Evolutionary conservation across 2,329 filamentous ascomycete species (phyloP).

Genomic region (Fusarium sp.): DNA sequence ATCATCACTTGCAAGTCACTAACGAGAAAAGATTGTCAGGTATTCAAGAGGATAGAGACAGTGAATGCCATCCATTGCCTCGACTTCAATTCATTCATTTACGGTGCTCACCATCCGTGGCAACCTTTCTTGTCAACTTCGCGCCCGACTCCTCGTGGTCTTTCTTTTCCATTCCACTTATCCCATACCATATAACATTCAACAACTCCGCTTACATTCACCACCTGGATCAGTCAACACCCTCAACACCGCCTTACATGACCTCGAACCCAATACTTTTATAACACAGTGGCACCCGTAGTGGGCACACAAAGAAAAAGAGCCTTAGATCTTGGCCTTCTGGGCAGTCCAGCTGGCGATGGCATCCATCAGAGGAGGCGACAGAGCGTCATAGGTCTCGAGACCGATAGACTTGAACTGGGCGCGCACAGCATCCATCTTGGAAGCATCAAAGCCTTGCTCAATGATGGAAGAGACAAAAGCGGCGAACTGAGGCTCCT

Average conservation of each 20-base stretch:
- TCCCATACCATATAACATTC: constrained; percentile 5
- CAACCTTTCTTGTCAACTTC: constrained; percentile 8
- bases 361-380: constrained; percentile 71
- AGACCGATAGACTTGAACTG: constrained; percentile 66
- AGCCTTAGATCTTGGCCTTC: constrained; percentile 47
- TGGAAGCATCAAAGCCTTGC: constrained; percentile 68
- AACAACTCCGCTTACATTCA: constrained; percentile 2
- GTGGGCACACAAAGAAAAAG: neutral
- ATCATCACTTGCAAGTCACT: neutral
- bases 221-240: neutral
- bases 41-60: neutral
- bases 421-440: constrained; percentile 64
- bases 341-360: constrained; percentile 66
- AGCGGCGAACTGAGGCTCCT: constrained; percentile 76
- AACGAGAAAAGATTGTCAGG: neutral
- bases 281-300: neutral
- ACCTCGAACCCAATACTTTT: constrained; percentile 23
- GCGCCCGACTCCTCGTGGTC: constrained; percentile 18
- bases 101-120: constrained; percentile 2
- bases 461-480: constrained; percentile 77
- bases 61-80: neutral
- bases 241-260: constrained; percentile 3
- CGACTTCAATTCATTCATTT: constrained; percentile 3
- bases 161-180: neutral
- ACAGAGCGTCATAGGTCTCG: constrained; percentile 71